Evolutionary conservation across 1,139 yeast genomes (phyloP).

Genomic region (Scheffersomyces segobiensis): DNA sequence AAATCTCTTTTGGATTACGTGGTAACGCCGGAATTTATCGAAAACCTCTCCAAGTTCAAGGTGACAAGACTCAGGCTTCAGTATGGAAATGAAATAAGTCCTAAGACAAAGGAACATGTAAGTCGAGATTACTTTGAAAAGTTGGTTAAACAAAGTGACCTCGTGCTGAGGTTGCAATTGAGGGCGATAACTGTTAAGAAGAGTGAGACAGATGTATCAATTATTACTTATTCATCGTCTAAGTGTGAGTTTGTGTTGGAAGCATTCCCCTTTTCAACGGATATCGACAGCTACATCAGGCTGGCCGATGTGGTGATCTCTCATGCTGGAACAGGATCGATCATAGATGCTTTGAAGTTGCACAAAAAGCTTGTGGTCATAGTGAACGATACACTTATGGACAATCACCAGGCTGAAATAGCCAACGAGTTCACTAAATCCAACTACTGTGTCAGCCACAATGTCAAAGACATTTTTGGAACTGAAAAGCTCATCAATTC

Average conservation of each 20-base stretch:
- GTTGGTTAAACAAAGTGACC: slow-evolving; percentile 12
- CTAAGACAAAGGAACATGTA: slow-evolving; percentile 23
- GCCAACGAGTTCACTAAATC: slow-evolving; percentile 55
- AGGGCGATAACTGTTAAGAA: neutral
- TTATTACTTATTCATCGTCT: slow-evolving; percentile 3
- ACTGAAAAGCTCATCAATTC: neutral
- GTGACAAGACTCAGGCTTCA: slow-evolving; percentile 55
- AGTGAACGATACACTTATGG: slow-evolving; percentile 70
- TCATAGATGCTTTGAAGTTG: slow-evolving; percentile 69
- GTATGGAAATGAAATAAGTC: slow-evolving; percentile 58
- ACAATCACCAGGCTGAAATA: slow-evolving; percentile 83
- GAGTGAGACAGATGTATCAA: slow-evolving; percentile 1
- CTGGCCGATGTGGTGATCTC: slow-evolving; percentile 64
- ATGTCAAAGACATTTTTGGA: neutral
- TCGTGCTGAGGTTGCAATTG: slow-evolving; percentile 11
- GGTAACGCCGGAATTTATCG: slow-evolving; percentile 36
- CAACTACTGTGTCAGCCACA: slow-evolving; percentile 9
- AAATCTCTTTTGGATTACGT: slow-evolving; percentile 48
- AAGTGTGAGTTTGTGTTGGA: slow-evolving; percentile 18
- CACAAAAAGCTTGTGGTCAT: slow-evolving; percentile 65
- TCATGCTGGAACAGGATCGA: slow-evolving; percentile 95
- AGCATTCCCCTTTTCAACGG: slow-evolving; percentile 51
- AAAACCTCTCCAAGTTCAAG: slow-evolving; percentile 28
- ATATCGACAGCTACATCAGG: slow-evolving; percentile 38
- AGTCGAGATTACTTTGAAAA: slow-evolving; percentile 23